These are phyloP conservation scores for Suillus discolor DNA, from an alignment of 768 basidiomycete species.

Conservation along the genomic window DNA sequence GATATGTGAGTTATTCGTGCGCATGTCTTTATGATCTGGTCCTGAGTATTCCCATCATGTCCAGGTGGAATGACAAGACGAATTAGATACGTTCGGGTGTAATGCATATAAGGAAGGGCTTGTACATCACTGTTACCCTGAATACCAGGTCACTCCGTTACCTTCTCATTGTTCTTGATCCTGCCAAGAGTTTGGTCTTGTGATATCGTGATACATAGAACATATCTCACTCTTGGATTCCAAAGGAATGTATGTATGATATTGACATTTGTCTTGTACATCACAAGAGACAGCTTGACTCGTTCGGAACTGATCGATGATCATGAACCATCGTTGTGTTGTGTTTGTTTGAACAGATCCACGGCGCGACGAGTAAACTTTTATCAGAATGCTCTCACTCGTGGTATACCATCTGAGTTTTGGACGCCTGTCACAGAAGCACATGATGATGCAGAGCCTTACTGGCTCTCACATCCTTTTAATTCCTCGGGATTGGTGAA, in stretches of 20 bases:
- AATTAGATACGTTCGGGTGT: slow-evolving; percentile 1
- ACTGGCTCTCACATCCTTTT: too few species aligned
- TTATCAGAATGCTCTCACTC: too few species aligned
- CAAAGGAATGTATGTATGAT: not conserved
- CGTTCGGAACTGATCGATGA: too few species aligned
- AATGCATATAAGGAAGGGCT: not conserved
- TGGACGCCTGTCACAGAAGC: too few species aligned
- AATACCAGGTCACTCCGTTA: not conserved
- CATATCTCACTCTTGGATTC: not conserved
- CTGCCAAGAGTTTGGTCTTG: not conserved
- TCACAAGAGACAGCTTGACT: not conserved
- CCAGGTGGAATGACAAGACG: slow-evolving; percentile 40
- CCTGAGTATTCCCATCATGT: not conserved
- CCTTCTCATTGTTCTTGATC: not conserved
- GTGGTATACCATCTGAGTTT: too few species aligned
- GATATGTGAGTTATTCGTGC: slow-evolving; percentile 66
- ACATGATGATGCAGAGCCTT: too few species aligned
- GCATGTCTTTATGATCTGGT: not conserved
- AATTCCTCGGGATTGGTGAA: too few species aligned
- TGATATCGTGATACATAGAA: slow-evolving; percentile 1
- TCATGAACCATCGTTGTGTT: too few species aligned
- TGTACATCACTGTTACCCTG: not conserved
- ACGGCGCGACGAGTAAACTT: too few species aligned
- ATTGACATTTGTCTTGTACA: not conserved
- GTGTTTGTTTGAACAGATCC: too few species aligned